Base-by-base conservation (phyloP, 2,329 filamentous ascomycete genomes). In the Knoxdaviesia capensis region DNA sequence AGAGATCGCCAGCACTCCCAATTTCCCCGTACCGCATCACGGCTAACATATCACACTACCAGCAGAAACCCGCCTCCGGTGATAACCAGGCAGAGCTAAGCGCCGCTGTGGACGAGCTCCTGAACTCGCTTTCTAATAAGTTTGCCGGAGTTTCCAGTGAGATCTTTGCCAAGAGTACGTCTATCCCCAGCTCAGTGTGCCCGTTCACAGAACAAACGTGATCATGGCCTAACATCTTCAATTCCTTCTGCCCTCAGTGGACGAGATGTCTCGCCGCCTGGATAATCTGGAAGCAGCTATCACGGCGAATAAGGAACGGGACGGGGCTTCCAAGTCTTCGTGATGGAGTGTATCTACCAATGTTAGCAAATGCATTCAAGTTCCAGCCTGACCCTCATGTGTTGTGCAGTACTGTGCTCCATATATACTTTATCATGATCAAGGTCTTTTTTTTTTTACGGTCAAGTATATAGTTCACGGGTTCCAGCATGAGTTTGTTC, bases 231-330 rank as follows among this genome's bases (percentile, higher is more conserved):
- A 35, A 35, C 9, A 35, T 9, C 8, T 9, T 35, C 11, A 35
- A 35, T 9, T 35, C 34, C 11, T 9, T 3, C 11, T 36, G 5
- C 31, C n/a, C 41, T 37, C 46, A 94, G 86, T 94, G 81, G 87
- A 94, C 54, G 86, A 94, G 48, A 94, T 94, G 86, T 81, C 83
- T 9, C 70, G 80, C 46, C 74, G 87, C 30, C 63, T 94, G 28
- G 87, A 94, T 55, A 84, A 77, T 44, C 68, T 94, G 7, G 87
- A 92, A 57, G 67, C 79, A 29, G 77, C 78, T 9, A 65, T 92
- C 38, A 67, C 73, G 51, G 68, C 71, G 35, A 69, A 64, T 45
- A 73, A 66, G 49, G 57, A 65, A 44, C 63, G 63, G 43, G 57
- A 62, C 36, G 45, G 7, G 34, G 43, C 46, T 5, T 53, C 59